phyloP scores from a whole-genome alignment of 2,329 filamentous ascomycete genomes.

The Pseudocercospora musae region DNA sequence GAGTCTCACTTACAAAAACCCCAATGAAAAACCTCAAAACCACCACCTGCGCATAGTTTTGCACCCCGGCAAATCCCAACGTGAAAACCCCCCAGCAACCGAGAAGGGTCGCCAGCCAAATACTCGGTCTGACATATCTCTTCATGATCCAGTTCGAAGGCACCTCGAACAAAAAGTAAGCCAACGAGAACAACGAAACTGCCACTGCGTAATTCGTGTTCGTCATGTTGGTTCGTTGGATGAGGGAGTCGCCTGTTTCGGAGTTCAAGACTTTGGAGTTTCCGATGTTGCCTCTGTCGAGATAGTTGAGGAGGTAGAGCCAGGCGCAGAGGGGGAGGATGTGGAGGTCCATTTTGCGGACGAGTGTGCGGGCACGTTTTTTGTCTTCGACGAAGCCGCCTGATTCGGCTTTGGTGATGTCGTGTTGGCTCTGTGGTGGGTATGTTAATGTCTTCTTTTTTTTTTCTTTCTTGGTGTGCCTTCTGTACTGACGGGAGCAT shows the following conservation, averaged over 20 bases:
- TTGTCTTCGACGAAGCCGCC: constrained; percentile 24
- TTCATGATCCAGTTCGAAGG: constrained; percentile 43
- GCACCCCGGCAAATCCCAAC: constrained; percentile 37
- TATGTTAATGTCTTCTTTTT: background rate
- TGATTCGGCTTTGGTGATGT: background rate
- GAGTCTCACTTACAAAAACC: constrained; percentile 36
- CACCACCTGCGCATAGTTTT: constrained; percentile 35
- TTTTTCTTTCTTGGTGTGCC: background rate
- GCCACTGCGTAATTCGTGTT: constrained; percentile 55
- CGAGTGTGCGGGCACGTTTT: constrained; percentile 20
- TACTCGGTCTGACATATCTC: constrained; percentile 37
- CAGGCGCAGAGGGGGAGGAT: constrained; percentile 27
- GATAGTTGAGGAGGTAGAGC: constrained; percentile 26
- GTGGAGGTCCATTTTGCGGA: constrained; percentile 25
- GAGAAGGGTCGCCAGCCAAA: constrained; percentile 40
- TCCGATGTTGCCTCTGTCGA: constrained; percentile 41
- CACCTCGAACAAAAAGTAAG: constrained; percentile 35
- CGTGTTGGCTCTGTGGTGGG: background rate
- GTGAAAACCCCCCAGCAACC: constrained; percentile 40
- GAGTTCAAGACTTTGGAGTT: constrained; percentile 60
- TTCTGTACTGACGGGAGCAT: constrained; percentile 1
- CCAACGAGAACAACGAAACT: constrained; percentile 35
- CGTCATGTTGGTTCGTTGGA: constrained; percentile 60
- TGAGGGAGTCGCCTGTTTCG: constrained; percentile 58
- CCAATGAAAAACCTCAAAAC: constrained; percentile 38